phyloP scores from a whole-genome alignment of 2,329 filamentous ascomycete genomes.

The Xenoacremonium recifei region DNA sequence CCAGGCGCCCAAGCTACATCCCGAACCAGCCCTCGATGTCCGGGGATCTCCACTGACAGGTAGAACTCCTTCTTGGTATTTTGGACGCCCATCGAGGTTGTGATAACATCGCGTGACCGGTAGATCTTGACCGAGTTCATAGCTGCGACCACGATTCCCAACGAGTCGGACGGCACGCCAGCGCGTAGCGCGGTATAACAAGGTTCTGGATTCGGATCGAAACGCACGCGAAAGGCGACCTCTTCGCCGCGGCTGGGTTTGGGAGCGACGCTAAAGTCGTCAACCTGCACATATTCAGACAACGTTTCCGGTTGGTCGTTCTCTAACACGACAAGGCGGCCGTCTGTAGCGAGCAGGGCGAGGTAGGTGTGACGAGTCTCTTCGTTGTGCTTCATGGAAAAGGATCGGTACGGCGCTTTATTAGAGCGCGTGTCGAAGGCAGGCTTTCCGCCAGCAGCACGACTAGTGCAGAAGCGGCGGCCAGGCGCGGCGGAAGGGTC shows the following conservation, averaged over 20 bases:
- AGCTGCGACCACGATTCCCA: conserved; percentile 81
- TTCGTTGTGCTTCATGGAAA: conserved; percentile 81
- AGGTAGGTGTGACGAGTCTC: conserved; percentile 80
- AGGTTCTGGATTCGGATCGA: conserved; percentile 83
- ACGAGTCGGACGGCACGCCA: conserved; percentile 75
- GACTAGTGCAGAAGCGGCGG: conserved; percentile 72
- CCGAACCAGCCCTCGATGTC: conserved; percentile 74
- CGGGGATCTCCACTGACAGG: conserved; percentile 71
- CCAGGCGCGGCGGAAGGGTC: conserved; percentile 79
- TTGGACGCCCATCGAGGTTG: conserved; percentile 48
- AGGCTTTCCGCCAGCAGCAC: conserved; percentile 44
- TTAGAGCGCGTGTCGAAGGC: conserved; percentile 57
- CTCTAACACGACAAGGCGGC: conserved; percentile 76
- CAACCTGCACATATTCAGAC: conserved; percentile 71
- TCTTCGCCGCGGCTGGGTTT: conserved; percentile 78
- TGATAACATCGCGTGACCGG: conserved; percentile 63
- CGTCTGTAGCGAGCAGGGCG: conserved; percentile 80
- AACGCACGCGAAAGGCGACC: conserved; percentile 79
- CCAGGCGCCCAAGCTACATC: conserved; percentile 93
- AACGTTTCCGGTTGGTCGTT: conserved; percentile 82
- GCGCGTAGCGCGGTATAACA: conserved; percentile 75
- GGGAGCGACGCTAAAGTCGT: conserved; percentile 72
- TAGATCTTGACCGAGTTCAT: conserved; percentile 84
- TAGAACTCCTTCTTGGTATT: conserved; percentile 77
- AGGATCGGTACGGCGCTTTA: conserved; percentile 68